phyloP scores from a whole-genome alignment of 2,329 filamentous ascomycete genomes.

The Colletotrichum sp. region DNA sequence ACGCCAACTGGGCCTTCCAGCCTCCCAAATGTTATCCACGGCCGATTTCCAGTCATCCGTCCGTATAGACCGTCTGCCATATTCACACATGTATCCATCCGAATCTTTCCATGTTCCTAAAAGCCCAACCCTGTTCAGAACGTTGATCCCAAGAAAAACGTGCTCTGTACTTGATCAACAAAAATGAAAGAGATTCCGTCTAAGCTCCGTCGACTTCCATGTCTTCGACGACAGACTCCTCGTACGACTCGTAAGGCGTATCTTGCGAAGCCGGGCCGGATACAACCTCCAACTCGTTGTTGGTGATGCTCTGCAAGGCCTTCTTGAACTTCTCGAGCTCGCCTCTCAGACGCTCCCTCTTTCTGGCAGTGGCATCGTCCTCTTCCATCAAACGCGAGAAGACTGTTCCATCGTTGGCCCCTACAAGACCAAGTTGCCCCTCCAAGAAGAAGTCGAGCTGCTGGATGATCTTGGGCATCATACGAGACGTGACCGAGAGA shows the following conservation, averaged over 20 bases:
- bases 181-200: neutral
- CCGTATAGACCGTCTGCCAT: neutral
- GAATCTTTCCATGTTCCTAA: neutral
- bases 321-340: slow-evolving; percentile 51
- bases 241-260: neutral
- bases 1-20: neutral
- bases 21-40: neutral
- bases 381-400: slow-evolving; percentile 55
- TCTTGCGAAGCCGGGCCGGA: slow-evolving; percentile 13
- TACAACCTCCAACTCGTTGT: slow-evolving; percentile 40
- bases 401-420: slow-evolving; percentile 28
- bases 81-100: neutral
- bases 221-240: slow-evolving; percentile 1
- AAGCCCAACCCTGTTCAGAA: neutral
- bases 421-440: slow-evolving; percentile 44
- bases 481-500: slow-evolving; percentile 51
- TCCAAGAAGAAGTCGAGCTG: slow-evolving; percentile 48
- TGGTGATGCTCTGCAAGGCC: slow-evolving; percentile 53
- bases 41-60: neutral
- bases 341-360: slow-evolving; percentile 44
- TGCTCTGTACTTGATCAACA: neutral
- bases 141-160: neutral
- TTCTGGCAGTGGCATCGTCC: slow-evolving; percentile 45
- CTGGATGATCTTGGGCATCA: slow-evolving; percentile 49
- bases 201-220: slow-evolving; percentile 13